phyloP scores from a whole-genome alignment of 805 yeast species.

The Saturnispora quitensis region DNA sequence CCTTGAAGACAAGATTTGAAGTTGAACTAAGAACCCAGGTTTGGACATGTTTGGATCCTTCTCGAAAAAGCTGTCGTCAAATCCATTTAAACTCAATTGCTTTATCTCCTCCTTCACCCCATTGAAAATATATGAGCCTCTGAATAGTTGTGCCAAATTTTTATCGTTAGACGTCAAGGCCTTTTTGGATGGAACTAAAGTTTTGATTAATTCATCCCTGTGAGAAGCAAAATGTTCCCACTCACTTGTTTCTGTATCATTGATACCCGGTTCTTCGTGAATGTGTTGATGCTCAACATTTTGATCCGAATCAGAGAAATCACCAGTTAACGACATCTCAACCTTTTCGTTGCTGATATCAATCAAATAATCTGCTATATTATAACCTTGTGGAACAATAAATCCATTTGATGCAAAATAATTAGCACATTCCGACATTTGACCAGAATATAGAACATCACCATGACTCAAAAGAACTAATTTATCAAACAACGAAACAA shows the following conservation, averaged over 20 bases:
- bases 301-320: neutral
- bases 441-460: constrained; percentile 78
- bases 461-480: constrained; percentile 78
- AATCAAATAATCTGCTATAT: constrained; percentile 86
- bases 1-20: constrained; percentile 68
- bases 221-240: constrained; percentile 85
- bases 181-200: constrained; percentile 9
- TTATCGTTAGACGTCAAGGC: constrained; percentile 8
- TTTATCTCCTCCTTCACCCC: constrained; percentile 34
- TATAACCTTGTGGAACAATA: constrained; percentile 80
- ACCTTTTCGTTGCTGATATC: constrained; percentile 70
- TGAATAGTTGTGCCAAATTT: constrained; percentile 18
- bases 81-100: constrained; percentile 7
- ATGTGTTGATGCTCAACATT: constrained; percentile 19
- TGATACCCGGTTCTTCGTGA: constrained; percentile 22
- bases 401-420: constrained; percentile 71
- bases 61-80: constrained; percentile 17
- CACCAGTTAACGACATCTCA: constrained; percentile 6
- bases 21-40: constrained; percentile 58
- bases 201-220: constrained; percentile 52
- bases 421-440: constrained; percentile 62
- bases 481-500: constrained; percentile 83
- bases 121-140: constrained; percentile 30
- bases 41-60: constrained; percentile 29
- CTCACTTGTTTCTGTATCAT: constrained; percentile 43